phyloP scores from a whole-genome alignment of 768 basidiomycete species.

The Phlegmacium glaucopus region DNA sequence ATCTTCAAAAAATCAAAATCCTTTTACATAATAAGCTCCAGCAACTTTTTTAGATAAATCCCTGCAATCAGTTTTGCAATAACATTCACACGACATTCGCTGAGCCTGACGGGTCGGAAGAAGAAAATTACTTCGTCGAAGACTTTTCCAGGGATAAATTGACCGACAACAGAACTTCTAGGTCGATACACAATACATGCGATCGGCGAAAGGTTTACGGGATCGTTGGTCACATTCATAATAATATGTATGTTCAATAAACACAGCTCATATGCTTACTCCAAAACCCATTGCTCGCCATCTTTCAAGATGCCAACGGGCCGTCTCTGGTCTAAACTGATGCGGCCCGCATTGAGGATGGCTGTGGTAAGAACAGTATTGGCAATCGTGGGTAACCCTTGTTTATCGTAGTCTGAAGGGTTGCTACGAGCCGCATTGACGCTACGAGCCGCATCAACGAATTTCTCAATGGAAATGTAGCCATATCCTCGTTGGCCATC shows the following conservation, averaged over 20 bases:
- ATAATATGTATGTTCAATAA: neutral
- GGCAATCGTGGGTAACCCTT: constrained; percentile 82
- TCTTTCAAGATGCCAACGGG: constrained; percentile 74
- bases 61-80: no score
- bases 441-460: constrained; percentile 77
- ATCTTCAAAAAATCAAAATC: no score
- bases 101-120: no score
- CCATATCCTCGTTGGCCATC: constrained; percentile 95
- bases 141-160: no score
- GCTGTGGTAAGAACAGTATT: constrained; percentile 88
- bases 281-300: constrained; percentile 62
- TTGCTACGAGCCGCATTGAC: constrained; percentile 70
- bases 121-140: no score
- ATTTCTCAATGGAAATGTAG: constrained; percentile 89
- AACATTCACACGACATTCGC: no score
- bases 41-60: no score
- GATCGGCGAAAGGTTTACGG: neutral
- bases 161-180: no score
- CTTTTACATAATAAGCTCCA: no score
- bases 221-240: neutral
- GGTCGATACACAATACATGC: no score
- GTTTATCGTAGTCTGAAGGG: constrained; percentile 71
- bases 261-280: constrained; percentile 39
- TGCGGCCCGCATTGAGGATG: constrained; percentile 86
- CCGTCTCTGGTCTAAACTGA: constrained; percentile 87